Evolutionary conservation across 2,329 filamentous ascomycete species (phyloP).

Genomic region (Thyridium curvatum): DNA sequence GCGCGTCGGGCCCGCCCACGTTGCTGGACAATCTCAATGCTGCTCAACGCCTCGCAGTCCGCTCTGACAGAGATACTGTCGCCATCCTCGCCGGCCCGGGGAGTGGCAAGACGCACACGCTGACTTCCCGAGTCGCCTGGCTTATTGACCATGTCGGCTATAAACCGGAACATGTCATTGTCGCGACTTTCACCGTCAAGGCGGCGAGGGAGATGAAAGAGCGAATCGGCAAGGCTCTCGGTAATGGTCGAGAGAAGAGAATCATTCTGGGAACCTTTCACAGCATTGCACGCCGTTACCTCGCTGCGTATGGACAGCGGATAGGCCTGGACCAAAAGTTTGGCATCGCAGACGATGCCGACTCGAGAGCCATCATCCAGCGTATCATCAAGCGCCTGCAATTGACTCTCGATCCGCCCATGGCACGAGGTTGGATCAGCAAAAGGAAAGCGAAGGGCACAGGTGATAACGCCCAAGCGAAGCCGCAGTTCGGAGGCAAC

Average conservation of each 20-base stretch:
- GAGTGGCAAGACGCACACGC: constrained; percentile 88
- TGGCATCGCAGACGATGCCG: constrained; percentile 80
- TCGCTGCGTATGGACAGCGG: constrained; percentile 74
- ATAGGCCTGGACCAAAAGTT: constrained; percentile 82
- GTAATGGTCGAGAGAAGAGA: constrained; percentile 65
- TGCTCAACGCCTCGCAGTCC: constrained; percentile 50
- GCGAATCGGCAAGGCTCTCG: constrained; percentile 75
- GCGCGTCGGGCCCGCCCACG: constrained; percentile 11
- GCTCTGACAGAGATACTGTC: constrained; percentile 45
- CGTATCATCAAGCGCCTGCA: constrained; percentile 74
- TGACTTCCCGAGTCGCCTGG: constrained; percentile 89
- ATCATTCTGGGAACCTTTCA: constrained; percentile 92
- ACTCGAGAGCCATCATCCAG: constrained; percentile 72
- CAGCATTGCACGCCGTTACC: constrained; percentile 80
- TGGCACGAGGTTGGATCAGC: constrained; percentile 71
- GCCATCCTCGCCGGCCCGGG: constrained; percentile 64
- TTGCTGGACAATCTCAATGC: constrained; percentile 45
- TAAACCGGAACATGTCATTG: constrained; percentile 80
- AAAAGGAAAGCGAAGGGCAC: constrained; percentile 53
- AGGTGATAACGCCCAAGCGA: constrained; percentile 28
- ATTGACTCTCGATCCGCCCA: constrained; percentile 60
- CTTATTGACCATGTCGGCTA: constrained; percentile 67
- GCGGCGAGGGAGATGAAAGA: constrained; percentile 90
- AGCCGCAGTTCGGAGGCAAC: constrained; percentile 14
- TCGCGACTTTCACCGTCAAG: constrained; percentile 96